Conservation (phyloP, 805 yeast species). For the Helenozyma baotianmanensis region DNA sequence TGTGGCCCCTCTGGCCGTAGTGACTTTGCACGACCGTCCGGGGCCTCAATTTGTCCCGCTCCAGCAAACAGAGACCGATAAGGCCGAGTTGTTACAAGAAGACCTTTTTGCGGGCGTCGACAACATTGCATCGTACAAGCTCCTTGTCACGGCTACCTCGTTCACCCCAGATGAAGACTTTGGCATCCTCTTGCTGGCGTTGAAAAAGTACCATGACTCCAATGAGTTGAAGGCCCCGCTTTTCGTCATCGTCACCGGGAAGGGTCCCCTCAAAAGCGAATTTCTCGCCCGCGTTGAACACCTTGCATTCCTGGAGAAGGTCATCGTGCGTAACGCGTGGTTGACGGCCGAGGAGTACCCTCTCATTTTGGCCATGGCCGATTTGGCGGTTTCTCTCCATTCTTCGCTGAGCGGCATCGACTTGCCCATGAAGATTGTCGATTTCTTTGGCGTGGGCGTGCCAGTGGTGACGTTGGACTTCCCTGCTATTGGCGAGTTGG, state of each 20-base stretch:
- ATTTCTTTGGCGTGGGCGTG: slow-evolving; percentile 91
- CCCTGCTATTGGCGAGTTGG: slow-evolving; percentile 75
- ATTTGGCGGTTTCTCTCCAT: slow-evolving; percentile 86
- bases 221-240: slow-evolving; percentile 41
- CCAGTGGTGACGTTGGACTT: slow-evolving; percentile 82
- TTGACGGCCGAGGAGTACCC: slow-evolving; percentile 77
- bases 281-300: slow-evolving; percentile 46
- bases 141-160: slow-evolving; percentile 85
- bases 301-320: slow-evolving; percentile 41
- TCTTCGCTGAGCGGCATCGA: slow-evolving; percentile 90
- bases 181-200: slow-evolving; percentile 59
- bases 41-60: slow-evolving; percentile 59
- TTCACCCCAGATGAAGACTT: slow-evolving; percentile 96
- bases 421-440: slow-evolving; percentile 95
- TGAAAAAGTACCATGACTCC: slow-evolving; percentile 50
- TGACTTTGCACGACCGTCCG: slow-evolving; percentile 85
- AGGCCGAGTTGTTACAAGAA: slow-evolving; percentile 23
- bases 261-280: slow-evolving; percentile 73
- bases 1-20: slow-evolving; percentile 40
- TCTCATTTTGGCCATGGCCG: slow-evolving; percentile 65
- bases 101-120: slow-evolving; percentile 24
- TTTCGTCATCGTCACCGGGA: slow-evolving; percentile 86
- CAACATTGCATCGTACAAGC: slow-evolving; percentile 40
- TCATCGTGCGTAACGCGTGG: slow-evolving; percentile 70
- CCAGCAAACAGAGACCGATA: slow-evolving; percentile 26